Percentiles rank a stretch among this genome's conserved stretches.
phyloP scores from a whole-genome alignment of 2,329 filamentous ascomycete species.

The Orbilia ellipsospora region DNA sequence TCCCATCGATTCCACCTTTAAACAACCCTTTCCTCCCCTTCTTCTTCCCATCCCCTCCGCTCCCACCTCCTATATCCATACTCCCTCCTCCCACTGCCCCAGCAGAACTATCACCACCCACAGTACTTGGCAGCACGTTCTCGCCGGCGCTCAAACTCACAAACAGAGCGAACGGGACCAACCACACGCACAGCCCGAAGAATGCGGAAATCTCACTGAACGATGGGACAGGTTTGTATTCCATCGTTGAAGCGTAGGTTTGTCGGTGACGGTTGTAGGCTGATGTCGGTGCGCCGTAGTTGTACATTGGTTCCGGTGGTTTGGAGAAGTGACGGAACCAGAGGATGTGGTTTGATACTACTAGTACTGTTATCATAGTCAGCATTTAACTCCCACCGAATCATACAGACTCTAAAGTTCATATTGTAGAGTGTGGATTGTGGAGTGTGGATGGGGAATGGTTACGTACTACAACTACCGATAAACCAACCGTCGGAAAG shows the following conservation, averaged over 20 bases:
- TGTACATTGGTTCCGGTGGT: slow-evolving; percentile 69
- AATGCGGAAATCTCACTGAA: slow-evolving; percentile 97
- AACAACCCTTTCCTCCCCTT: slow-evolving; percentile 72
- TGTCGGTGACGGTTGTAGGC: slow-evolving; percentile 63
- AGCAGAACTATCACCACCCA: slow-evolving; percentile 71
- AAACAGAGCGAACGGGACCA: slow-evolving; percentile 94
- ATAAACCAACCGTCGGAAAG: slow-evolving; percentile 47
- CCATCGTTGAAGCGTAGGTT: slow-evolving; percentile 59
- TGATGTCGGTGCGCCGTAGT: slow-evolving; percentile 73
- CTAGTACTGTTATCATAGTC: slow-evolving; percentile 70
- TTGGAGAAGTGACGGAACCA: slow-evolving; percentile 95
- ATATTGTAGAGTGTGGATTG: too few species aligned
- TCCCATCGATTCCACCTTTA: slow-evolving; percentile 72
- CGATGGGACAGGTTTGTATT: slow-evolving; percentile 71
- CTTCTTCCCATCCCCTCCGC: slow-evolving; percentile 60
- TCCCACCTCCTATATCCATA: slow-evolving; percentile 61
- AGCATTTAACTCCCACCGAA: too few species aligned
- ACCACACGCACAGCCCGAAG: slow-evolving; percentile 95
- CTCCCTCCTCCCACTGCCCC: slow-evolving; percentile 53
- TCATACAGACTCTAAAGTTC: too few species aligned
- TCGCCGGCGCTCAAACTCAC: slow-evolving; percentile 93
- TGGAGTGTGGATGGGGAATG: slow-evolving; percentile 64
- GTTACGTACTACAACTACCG: slow-evolving; percentile 68
- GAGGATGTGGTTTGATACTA: slow-evolving; percentile 89
- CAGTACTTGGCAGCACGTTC: slow-evolving; percentile 93